A percentile compares a stretch with the other conserved stretches of the same genome.
Conservation (phyloP, 352 stramenopile genomes). For the Halophytophthora polymorphica region DNA sequence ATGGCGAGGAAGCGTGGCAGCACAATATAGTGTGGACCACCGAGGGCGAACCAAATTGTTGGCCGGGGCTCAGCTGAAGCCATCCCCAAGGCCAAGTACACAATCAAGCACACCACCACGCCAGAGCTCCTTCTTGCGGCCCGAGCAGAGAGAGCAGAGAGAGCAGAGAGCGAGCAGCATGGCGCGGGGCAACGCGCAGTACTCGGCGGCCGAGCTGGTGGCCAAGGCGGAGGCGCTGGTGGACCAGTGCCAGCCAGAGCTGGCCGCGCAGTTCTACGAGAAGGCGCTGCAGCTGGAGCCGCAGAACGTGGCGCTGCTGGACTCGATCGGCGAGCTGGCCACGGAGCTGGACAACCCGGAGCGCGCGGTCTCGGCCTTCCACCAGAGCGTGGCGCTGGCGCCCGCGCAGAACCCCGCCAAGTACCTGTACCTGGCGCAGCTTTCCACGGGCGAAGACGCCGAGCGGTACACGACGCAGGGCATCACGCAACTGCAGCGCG, state of each 20-base stretch:
- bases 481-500: constrained; percentile 59
- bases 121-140: too few species aligned
- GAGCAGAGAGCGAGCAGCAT: constrained; percentile 20
- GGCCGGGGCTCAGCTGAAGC: too few species aligned
- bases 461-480: constrained; percentile 68
- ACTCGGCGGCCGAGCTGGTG: constrained; percentile 67
- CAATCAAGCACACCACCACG: too few species aligned
- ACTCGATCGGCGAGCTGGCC: constrained; percentile 75
- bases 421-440: constrained; percentile 84
- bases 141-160: background rate
- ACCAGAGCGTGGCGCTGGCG: constrained; percentile 62
- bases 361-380: constrained; percentile 67
- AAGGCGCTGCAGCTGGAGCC: constrained; percentile 72
- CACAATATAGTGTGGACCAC: too few species aligned
- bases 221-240: constrained; percentile 81
- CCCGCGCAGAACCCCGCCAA: constrained; percentile 76
- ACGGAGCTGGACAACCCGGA: constrained; percentile 83
- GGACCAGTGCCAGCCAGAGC: constrained; percentile 81
- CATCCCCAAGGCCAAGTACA: too few species aligned
- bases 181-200: constrained; percentile 30
- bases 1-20: too few species aligned
- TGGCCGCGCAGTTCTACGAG: constrained; percentile 85
- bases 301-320: constrained; percentile 62
- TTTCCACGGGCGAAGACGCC: constrained; percentile 70
- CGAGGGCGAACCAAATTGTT: too few species aligned